phyloP scores from a whole-genome alignment of 1,139 yeast genomes.

The Candida pseudocylindracea region DNA sequence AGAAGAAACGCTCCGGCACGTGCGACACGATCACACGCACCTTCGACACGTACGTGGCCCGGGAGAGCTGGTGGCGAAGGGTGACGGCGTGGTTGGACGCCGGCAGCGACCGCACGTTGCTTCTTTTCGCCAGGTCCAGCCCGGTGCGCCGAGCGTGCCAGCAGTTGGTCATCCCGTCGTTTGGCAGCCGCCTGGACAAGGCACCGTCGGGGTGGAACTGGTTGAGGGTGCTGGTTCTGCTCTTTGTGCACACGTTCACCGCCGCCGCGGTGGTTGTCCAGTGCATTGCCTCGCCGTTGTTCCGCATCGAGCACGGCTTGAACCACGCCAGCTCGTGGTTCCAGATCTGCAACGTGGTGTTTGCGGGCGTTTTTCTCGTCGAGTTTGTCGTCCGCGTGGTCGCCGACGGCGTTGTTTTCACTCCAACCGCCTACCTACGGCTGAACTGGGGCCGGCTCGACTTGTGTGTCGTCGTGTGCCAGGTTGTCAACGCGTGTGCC shows the following conservation, averaged over 20 bases:
- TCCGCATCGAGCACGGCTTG: conserved; percentile 13
- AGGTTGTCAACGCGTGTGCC: conserved; percentile 12
- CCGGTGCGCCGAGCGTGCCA: too few relatives aligned
- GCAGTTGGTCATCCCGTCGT: too few relatives aligned
- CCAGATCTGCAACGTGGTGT: conserved; percentile 33
- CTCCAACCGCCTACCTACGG: conserved; percentile 68
- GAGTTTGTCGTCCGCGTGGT: conserved; percentile 56
- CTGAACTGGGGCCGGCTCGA: conserved; percentile 84
- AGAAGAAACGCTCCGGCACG: too few relatives aligned
- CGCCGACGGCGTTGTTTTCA: conserved; percentile 67
- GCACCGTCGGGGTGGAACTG: too few relatives aligned
- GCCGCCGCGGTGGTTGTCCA: conserved; percentile 51
- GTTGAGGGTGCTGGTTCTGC: too few relatives aligned
- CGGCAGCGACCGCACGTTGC: too few relatives aligned
- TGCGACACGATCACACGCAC: too few relatives aligned
- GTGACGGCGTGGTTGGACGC: too few relatives aligned
- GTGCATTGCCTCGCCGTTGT: conserved; percentile 65
- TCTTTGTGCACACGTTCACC: conserved; percentile 40
- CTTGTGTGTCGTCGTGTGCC: conserved; percentile 9
- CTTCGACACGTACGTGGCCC: too few relatives aligned
- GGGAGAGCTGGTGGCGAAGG: too few relatives aligned
- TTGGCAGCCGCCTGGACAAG: too few relatives aligned
- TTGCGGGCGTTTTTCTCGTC: conserved; percentile 37
- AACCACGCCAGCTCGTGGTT: conserved; percentile 30
- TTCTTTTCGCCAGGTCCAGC: too few relatives aligned